A percentile compares a stretch with the other conserved stretches of the same genome.
Evolutionary conservation across 169 alveolate species (phyloP).

Genomic region (Plasmodium vivax): DNA sequence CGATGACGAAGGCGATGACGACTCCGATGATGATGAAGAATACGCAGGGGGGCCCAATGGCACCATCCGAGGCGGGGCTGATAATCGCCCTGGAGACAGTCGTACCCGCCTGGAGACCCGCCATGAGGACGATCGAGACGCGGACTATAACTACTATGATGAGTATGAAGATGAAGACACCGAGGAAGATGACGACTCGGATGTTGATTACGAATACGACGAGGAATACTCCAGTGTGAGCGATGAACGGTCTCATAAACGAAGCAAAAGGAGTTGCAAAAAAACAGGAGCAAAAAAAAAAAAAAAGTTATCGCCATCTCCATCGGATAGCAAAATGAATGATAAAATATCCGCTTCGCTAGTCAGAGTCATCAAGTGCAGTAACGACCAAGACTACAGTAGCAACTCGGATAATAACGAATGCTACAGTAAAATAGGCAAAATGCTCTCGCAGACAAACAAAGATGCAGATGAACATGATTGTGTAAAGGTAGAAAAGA

Average conservation of each 20-base stretch:
- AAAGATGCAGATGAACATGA: not conserved
- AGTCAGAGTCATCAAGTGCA: slow-evolving; percentile 5
- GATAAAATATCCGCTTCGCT: not conserved
- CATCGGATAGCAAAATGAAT: not conserved
- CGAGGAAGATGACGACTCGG: not conserved
- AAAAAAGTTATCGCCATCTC: not conserved
- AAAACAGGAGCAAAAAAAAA: not conserved
- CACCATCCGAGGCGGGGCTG: not conserved
- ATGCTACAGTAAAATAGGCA: slow-evolving; percentile 7
- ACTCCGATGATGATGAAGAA: not conserved
- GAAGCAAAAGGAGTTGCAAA: not conserved
- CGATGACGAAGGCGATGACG: not conserved
- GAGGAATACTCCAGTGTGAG: slow-evolving; percentile 3
- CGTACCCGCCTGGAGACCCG: not conserved
- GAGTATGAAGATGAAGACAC: not conserved
- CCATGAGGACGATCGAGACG: not conserved
- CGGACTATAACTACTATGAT: not conserved
- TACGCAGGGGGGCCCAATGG: not conserved
- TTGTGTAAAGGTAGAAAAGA: slow-evolving; percentile 31
- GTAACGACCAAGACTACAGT: slow-evolving; percentile 8
- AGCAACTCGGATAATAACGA: slow-evolving; percentile 15
- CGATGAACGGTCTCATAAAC: not conserved
- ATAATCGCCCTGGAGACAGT: not conserved
- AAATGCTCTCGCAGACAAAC: slow-evolving; percentile 9
- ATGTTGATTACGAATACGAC: not conserved